These are phyloP conservation scores for Colletotrichum lindemuthianum DNA, from an alignment of 2,329 filamentous ascomycete genomes.

Conservation along the genomic window DNA sequence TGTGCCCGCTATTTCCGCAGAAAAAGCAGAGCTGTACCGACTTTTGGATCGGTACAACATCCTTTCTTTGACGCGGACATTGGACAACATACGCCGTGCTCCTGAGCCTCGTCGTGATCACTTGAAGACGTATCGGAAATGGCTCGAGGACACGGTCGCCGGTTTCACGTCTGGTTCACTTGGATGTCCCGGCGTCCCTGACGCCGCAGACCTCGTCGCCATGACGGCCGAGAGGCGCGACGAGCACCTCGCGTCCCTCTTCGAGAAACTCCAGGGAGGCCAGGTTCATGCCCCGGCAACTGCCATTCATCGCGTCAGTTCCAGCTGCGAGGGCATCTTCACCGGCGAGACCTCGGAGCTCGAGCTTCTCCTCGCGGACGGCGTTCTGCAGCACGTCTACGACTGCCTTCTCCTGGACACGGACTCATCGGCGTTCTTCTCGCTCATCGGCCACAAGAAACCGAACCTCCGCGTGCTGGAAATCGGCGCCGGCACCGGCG, in stretches of 20 bases:
- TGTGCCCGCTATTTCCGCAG: neutral
- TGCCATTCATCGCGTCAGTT: conserved; percentile 16
- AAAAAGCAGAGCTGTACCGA: conserved; percentile 4
- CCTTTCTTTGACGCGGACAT: neutral
- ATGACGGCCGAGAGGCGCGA: neutral
- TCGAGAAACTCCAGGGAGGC: neutral
- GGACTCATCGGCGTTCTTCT: neutral
- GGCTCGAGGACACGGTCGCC: neutral
- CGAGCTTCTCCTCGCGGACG: conserved; percentile 38
- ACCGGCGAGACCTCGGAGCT: conserved; percentile 6
- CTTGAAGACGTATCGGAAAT: neutral
- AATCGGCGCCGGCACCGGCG: conserved; percentile 13
- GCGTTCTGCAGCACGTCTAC: conserved; percentile 14
- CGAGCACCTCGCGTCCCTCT: neutral
- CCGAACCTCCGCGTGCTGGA: conserved; percentile 31
- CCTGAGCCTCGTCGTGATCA: neutral
- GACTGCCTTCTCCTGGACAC: conserved; percentile 20
- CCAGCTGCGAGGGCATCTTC: conserved; percentile 36
- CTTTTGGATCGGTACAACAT: conserved; percentile 13
- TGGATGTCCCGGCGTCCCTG: conserved; percentile 1
- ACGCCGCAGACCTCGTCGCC: neutral
- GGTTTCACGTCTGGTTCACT: neutral
- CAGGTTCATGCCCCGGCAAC: conserved; percentile 9
- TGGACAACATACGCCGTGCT: conserved; percentile 7
- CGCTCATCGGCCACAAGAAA: conserved; percentile 39